Conservation (phyloP, 495 filamentous ascomycete genomes). For the Lophiostoma macrostomum region DNA sequence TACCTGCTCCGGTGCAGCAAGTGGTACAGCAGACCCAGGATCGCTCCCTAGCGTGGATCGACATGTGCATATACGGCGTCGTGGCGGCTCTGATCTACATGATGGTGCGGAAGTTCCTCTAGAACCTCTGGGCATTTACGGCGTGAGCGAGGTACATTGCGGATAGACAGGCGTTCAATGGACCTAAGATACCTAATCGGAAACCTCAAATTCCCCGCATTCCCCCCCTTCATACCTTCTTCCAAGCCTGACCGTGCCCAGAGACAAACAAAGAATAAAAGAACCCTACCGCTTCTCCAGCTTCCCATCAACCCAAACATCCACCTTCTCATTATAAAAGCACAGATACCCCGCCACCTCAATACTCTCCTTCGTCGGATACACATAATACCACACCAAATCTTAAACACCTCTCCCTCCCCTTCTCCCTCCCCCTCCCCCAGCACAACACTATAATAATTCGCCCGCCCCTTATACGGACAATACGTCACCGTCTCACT, state of each 20-base stretch:
- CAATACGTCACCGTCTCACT: constrained; percentile 49
- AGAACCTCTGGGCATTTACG: background rate
- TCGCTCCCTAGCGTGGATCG: constrained; percentile 58
- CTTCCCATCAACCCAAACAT: constrained; percentile 54
- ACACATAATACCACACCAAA: constrained; percentile 55
- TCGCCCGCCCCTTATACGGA: constrained; percentile 59
- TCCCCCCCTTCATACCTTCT: too few relatives aligned
- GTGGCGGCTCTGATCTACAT: constrained; percentile 52
- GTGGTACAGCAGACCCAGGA: constrained; percentile 35
- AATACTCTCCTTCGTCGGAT: constrained; percentile 49
- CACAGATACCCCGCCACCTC: constrained; percentile 49
- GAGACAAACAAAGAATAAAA: too few relatives aligned
- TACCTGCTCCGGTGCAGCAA: constrained; percentile 10
- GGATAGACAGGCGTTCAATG: background rate
- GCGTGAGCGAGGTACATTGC: background rate
- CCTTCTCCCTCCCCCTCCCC: constrained; percentile 41
- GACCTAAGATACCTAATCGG: too few relatives aligned
- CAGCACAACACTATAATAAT: constrained; percentile 53
- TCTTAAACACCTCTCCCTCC: constrained; percentile 46
- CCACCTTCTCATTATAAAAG: constrained; percentile 62
- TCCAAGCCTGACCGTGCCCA: background rate
- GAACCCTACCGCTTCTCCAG: constrained; percentile 40
- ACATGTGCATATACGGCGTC: constrained; percentile 55
- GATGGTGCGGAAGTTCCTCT: constrained; percentile 46
- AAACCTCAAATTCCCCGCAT: background rate